These are phyloP conservation scores for Tulasnella sp. DNA, from an alignment of 768 basidiomycete species.

Conservation along the genomic window DNA sequence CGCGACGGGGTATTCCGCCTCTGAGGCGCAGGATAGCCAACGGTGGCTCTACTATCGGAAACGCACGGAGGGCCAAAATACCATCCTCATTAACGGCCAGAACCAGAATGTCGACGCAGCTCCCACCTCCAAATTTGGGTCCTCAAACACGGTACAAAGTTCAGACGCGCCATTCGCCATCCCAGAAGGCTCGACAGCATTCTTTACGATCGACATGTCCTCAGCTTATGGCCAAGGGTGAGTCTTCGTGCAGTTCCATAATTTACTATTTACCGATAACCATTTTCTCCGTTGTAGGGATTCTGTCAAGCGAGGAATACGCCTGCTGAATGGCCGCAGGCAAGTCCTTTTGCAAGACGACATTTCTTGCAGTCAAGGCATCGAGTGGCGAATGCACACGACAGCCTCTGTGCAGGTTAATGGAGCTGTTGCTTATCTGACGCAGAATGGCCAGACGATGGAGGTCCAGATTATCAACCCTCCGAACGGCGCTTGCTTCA, in stretches of 20 bases:
- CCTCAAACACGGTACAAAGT: constrained; percentile 35
- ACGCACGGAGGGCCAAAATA: constrained; percentile 42
- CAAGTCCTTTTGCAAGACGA: constrained; percentile 43
- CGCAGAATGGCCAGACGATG: constrained; percentile 33
- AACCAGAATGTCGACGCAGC: constrained; percentile 36
- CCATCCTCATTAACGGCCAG: constrained; percentile 32
- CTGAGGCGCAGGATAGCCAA: constrained; percentile 32
- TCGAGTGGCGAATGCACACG: constrained; percentile 38
- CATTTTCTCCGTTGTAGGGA: constrained; percentile 17
- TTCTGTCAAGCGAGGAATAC: constrained; percentile 36
- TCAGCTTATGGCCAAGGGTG: constrained; percentile 27
- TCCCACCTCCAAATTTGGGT: constrained; percentile 31
- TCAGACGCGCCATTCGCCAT: constrained; percentile 31
- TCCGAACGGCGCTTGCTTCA: constrained; percentile 32
- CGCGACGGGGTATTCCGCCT: constrained; percentile 33
- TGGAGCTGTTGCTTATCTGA: constrained; percentile 31
- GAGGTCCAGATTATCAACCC: constrained; percentile 31
- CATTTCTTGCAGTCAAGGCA: constrained; percentile 27
- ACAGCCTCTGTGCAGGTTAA: constrained; percentile 37
- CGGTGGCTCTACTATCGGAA: constrained; percentile 41
- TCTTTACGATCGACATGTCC: constrained; percentile 36
- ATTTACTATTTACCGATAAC: background rate
- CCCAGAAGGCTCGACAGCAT: constrained; percentile 31
- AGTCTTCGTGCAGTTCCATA: background rate
- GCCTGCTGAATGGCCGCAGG: constrained; percentile 36